Evolutionary conservation across 805 yeast species (phyloP).

Genomic region (Blastobotrys mokoenaii): DNA sequence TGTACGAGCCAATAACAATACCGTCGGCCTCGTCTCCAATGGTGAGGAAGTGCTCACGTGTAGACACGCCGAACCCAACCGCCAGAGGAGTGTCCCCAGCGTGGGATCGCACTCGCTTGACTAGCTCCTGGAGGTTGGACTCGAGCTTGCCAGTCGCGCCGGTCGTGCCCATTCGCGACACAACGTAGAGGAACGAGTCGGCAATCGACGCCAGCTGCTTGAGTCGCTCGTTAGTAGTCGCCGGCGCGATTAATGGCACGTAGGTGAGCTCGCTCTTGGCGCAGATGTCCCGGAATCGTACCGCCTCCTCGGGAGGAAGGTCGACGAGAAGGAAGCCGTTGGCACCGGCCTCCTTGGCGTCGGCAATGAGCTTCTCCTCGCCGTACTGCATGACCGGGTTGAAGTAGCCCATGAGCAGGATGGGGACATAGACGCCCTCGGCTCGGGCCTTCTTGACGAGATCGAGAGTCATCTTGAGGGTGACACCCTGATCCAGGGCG

Average conservation of each 20-base stretch:
- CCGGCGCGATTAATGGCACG: constrained; percentile 93
- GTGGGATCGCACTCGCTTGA: constrained; percentile 64
- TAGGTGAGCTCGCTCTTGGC: constrained; percentile 63
- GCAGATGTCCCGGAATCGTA: constrained; percentile 71
- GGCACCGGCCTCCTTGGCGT: constrained; percentile 82
- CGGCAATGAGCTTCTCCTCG: constrained; percentile 71
- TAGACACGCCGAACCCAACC: constrained; percentile 95
- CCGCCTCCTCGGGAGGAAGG: constrained; percentile 96
- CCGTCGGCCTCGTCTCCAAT: constrained; percentile 86
- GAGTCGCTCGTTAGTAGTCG: constrained; percentile 86
- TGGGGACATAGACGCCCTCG: constrained; percentile 80
- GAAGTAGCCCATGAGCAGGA: constrained; percentile 94
- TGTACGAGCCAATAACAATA: constrained; percentile 89
- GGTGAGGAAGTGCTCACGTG: constrained; percentile 76
- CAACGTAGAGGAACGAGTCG: constrained; percentile 93
- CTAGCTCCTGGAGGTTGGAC: constrained; percentile 54
- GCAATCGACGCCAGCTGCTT: constrained; percentile 74
- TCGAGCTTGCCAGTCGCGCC: constrained; percentile 72
- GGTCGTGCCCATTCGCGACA: constrained; percentile 96
- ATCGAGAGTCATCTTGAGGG: constrained; percentile 60
- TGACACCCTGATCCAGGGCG: constrained; percentile 80
- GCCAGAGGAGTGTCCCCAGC: constrained; percentile 78
- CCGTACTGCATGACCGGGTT: constrained; percentile 89
- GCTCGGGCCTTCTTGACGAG: constrained; percentile 67
- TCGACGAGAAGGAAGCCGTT: constrained; percentile 93